Percentiles rank a stretch among this genome's conserved stretches.
These are phyloP conservation scores for Glarea lozoyensis DNA, from an alignment of 495 filamentous ascomycete genomes.

Conservation along the genomic window DNA sequence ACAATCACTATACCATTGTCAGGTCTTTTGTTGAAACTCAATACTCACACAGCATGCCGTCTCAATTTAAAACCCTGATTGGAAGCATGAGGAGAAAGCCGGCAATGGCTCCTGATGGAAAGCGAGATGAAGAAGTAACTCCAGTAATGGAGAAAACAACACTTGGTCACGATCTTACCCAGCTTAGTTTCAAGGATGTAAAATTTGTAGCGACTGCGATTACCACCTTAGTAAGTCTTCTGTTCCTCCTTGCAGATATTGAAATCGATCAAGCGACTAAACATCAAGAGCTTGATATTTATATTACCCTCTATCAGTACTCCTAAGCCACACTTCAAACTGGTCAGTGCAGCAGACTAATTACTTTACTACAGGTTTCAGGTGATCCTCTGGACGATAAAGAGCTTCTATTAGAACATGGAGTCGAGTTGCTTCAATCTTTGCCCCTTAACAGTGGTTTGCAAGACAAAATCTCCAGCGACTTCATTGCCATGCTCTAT, in stretches of 20 bases:
- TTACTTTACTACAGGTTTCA: too few relatives aligned
- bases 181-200: constrained; percentile 22
- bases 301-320: too few relatives aligned
- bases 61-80: constrained; percentile 22
- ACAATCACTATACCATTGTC: too few relatives aligned
- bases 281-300: too few relatives aligned
- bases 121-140: constrained; percentile 20
- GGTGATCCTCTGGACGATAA: constrained; percentile 30
- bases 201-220: constrained; percentile 22
- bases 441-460: constrained; percentile 26
- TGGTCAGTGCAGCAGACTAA: too few relatives aligned
- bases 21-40: too few relatives aligned
- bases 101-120: constrained; percentile 25
- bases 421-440: constrained; percentile 27
- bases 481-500: constrained; percentile 65
- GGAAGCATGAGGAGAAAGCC: constrained; percentile 25
- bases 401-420: constrained; percentile 27
- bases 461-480: constrained; percentile 31
- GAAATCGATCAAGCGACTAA: too few relatives aligned
- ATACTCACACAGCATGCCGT: constrained; percentile 12
- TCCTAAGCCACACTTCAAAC: too few relatives aligned
- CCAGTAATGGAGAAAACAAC: constrained; percentile 20
- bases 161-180: constrained; percentile 23
- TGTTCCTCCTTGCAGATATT: too few relatives aligned
- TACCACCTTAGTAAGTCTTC: constrained; percentile 22